These are phyloP conservation scores for Chaetomiaceae sp. DNA, from an alignment of 2,329 filamentous ascomycete species.

Conservation along the genomic window DNA sequence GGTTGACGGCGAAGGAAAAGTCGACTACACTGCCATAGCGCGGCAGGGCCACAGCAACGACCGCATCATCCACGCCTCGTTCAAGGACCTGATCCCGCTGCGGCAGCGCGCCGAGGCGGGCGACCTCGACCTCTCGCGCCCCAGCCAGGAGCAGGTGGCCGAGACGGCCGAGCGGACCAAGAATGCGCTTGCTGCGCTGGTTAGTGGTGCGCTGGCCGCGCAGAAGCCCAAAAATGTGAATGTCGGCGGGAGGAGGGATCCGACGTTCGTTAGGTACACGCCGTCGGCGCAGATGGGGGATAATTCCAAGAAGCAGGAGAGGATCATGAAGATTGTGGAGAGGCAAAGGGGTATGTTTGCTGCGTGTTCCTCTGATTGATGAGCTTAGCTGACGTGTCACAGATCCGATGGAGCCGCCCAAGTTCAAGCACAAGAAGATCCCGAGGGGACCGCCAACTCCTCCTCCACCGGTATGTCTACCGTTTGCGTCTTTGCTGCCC, in stretches of 20 bases:
- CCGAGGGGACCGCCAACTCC: constrained; percentile 87
- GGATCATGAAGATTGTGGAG: constrained; percentile 98
- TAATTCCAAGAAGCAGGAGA: constrained; percentile 79
- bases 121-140: constrained; percentile 80
- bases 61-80: constrained; percentile 86
- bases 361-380: not conserved
- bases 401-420: constrained; percentile 95
- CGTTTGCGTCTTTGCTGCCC: too few relatives aligned
- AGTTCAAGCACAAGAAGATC: constrained; percentile 99
- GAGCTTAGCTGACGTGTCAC: constrained; percentile 7
- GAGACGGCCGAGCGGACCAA: constrained; percentile 85
- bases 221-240: constrained; percentile 97
- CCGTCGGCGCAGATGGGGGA: constrained; percentile 96
- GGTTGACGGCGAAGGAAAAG: constrained; percentile 85
- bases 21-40: constrained; percentile 95
- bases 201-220: constrained; percentile 79
- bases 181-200: constrained; percentile 74
- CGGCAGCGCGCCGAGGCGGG: constrained; percentile 89
- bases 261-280: constrained; percentile 93
- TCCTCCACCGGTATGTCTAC: constrained; percentile 62
- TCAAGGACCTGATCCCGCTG: constrained; percentile 93
- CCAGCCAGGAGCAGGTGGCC: constrained; percentile 77
- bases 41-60: constrained; percentile 79
- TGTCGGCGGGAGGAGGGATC: constrained; percentile 71
- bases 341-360: constrained; percentile 57